Base-by-base conservation (phyloP, 495 filamentous ascomycete species). In the Pyrenopolyporus hunteri region DNA sequence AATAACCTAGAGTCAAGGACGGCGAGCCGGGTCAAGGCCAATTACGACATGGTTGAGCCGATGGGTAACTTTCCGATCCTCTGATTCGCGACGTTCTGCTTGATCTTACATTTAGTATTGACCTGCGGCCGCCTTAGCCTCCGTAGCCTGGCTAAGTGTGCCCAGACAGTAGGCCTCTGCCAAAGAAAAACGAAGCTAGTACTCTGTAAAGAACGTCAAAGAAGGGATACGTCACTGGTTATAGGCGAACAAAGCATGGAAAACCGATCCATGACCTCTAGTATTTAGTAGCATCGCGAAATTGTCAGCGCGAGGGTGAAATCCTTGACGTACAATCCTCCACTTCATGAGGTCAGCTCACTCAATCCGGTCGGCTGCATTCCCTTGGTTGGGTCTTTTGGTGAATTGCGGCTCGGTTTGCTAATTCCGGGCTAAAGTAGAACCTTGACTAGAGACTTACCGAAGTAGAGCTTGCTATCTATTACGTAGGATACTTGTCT, bases 401-500 rank as follows among this genome's bases (percentile, higher is more conserved):
- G 13, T 2, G 4, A 11, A 36, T 14, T 25, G 1, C 36, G 50
- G 25, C 59, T 44, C 4, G 50, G 56, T 49, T 11, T 11, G 37
- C 50, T 17, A 50, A 62, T 7, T 37, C 29, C 11, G 6, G 29
- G 33, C 9, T 17, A 20, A 31, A 14, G 8, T n/a, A n/a, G 4
- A 36, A 17, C 9, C 6, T 31, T 10, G 8, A 42, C 26, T n/a
- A 31, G 11, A 6, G 7, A 33, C 9, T 19, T n/a, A n/a, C 13
- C 44, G 26, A 16, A 45, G 13, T 28, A 8, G 19, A 50, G 17
- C 39, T 52, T 29, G 9, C 5, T 29, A 29, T 6, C 35, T 6
- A 62, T 56, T 56, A 50, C 59, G 26, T 73, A 50, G 40, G 26
- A 25, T 28, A 56, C 19, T 63, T 53, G 22, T 68, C 53, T 13